phyloP scores from a whole-genome alignment of 1,139 yeast genomes.

The Magnusiomyces starmeri region DNA sequence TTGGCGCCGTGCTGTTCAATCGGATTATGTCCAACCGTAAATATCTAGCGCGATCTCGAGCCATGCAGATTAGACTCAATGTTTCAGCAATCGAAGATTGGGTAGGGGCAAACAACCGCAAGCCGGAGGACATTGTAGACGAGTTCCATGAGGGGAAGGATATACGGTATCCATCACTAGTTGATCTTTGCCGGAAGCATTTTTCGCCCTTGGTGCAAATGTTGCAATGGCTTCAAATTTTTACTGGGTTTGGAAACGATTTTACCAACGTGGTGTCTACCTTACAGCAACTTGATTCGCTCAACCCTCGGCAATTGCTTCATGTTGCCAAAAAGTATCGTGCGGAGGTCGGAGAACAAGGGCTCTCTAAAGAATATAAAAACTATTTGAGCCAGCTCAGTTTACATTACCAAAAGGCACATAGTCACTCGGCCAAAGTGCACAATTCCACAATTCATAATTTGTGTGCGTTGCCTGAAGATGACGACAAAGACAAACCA shows the following conservation, averaged over 20 bases:
- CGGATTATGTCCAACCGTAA: constrained; percentile 56
- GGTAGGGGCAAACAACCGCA: constrained; percentile 72
- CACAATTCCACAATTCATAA: constrained; percentile 13
- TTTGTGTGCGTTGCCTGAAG: constrained; percentile 8
- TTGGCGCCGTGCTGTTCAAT: constrained; percentile 68
- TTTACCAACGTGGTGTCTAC: constrained; percentile 48
- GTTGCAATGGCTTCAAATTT: constrained; percentile 84
- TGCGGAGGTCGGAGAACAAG: constrained; percentile 72
- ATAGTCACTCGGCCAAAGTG: constrained; percentile 20
- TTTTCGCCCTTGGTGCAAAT: constrained; percentile 70
- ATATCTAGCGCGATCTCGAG: constrained; percentile 72
- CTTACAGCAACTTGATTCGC: constrained; percentile 38
- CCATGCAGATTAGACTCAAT: constrained; percentile 83
- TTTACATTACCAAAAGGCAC: constrained; percentile 25
- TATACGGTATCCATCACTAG: constrained; percentile 29
- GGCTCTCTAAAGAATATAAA: constrained; percentile 35
- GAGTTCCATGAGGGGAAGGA: constrained; percentile 28
- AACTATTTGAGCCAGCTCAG: constrained; percentile 31
- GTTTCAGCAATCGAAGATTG: constrained; percentile 86
- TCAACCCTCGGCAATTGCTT: constrained; percentile 64
- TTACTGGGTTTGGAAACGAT: constrained; percentile 59
- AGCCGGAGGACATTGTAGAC: constrained; percentile 37
- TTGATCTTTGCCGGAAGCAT: constrained; percentile 53
- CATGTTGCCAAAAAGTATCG: constrained; percentile 70
- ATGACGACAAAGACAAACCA: constrained; percentile 12